Evolutionary conservation across 164 flowering plant genomes (phyloP).

Genomic region (Euptelea pleiosperma): DNA sequence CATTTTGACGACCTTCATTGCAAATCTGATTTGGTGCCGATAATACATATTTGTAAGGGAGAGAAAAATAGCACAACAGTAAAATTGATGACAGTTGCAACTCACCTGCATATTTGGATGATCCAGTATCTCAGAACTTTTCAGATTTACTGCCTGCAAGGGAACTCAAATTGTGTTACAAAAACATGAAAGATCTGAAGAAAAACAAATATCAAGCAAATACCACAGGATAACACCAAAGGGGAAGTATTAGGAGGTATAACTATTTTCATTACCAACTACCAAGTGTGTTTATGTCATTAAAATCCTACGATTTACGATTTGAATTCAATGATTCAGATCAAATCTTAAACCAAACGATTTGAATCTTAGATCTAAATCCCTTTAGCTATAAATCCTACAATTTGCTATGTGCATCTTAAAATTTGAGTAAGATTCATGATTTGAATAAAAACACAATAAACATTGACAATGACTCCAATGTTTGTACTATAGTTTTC

Average conservation of each 20-base stretch:
- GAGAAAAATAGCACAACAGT: neutral
- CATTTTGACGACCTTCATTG: constrained; percentile 86
- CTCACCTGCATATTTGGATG: constrained; percentile 69
- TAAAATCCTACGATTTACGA: no score
- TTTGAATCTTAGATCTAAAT: no score
- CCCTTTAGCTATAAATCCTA: no score
- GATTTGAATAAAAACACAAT: no score
- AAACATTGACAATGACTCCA: no score
- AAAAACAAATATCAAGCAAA: neutral
- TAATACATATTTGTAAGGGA: constrained; percentile 16
- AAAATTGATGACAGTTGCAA: constrained; percentile 5
- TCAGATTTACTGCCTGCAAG: constrained; percentile 92
- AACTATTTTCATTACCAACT: no score
- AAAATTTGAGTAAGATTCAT: no score
- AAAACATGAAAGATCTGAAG: neutral
- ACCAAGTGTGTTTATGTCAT: no score
- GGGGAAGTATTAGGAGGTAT: neutral
- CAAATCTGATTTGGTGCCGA: constrained; percentile 61
- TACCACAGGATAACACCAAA: neutral
- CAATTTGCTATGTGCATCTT: no score
- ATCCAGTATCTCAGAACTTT: constrained; percentile 80
- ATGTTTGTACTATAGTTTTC: no score
- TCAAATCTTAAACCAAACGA: no score
- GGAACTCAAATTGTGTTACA: constrained; percentile 28
- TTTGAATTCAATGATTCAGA: no score